Conservation (phyloP, 2,329 filamentous ascomycete species). For the Aspergillus sp. region DNA sequence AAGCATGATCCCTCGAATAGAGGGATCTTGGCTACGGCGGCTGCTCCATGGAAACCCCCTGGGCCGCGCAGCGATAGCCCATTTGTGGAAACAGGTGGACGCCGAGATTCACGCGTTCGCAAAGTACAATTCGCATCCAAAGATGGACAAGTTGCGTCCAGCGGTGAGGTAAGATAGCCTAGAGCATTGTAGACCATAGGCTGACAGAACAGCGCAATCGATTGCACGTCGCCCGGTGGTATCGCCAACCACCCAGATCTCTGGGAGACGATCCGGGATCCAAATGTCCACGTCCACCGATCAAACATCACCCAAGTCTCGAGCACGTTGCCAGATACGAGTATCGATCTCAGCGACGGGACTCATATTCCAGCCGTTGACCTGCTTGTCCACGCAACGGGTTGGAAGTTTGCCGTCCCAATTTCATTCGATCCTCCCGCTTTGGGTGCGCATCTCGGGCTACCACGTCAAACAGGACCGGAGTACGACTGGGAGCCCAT, state of each 20-base stretch:
- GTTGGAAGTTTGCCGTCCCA: conserved; percentile 22
- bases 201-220: conserved; percentile 17
- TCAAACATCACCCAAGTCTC: conserved; percentile 14
- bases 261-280: conserved; percentile 22
- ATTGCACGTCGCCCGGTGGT: conserved; percentile 20
- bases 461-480: conserved; percentile 7
- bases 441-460: conserved; percentile 16
- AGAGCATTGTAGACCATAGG: too few species aligned
- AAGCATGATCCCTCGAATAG: conserved; percentile 2
- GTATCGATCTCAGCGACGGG: conserved; percentile 12
- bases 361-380: conserved; percentile 16
- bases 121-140: conserved; percentile 18
- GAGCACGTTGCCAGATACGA: background rate
- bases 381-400: conserved; percentile 24
- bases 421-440: conserved; percentile 18
- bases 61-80: conserved; percentile 20
- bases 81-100: conserved; percentile 22
- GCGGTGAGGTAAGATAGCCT: background rate
- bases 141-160: conserved; percentile 23
- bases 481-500: conserved; percentile 12
- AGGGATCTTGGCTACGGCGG: conserved; percentile 24
- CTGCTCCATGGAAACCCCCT: conserved; percentile 23
- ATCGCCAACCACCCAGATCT: conserved; percentile 27
- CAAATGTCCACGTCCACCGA: conserved; percentile 24
- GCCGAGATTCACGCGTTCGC: conserved; percentile 11